Conservation (phyloP, 805 yeast genomes). For the Candida cerambycidarum region DNA sequence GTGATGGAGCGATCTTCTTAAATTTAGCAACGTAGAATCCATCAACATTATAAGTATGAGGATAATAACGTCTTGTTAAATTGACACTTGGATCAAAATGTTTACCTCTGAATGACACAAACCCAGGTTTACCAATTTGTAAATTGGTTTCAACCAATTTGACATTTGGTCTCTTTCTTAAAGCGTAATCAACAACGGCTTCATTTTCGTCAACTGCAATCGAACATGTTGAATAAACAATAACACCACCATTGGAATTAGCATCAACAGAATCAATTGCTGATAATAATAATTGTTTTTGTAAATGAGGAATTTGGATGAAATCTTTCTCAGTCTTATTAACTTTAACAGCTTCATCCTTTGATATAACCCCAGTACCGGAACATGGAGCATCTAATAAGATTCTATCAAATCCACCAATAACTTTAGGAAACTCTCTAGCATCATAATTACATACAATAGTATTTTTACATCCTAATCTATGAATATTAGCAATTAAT, state of each 20-base stretch:
- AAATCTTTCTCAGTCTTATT: conserved; percentile 95
- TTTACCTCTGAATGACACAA: conserved; percentile 90
- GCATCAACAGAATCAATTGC: conserved; percentile 99
- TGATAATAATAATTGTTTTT: conserved; percentile 86
- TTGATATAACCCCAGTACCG: conserved; percentile 98
- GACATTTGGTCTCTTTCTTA: conserved; percentile 94
- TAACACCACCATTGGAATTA: conserved; percentile 87
- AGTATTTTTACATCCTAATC: conserved; percentile 94
- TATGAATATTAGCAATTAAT: conserved; percentile 93
- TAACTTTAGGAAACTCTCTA: conserved; percentile 95
- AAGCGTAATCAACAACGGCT: conserved; percentile 96
- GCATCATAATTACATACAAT: conserved; percentile 98
- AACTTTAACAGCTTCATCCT: conserved; percentile 92
- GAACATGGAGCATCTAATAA: conserved; percentile 98
- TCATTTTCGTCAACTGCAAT: conserved; percentile 98
- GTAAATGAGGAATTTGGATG: conserved; percentile 93
- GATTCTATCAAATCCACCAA: conserved; percentile 96
- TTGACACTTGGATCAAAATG: conserved; percentile 74
- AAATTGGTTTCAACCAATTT: conserved; percentile 90
- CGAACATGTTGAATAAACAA: conserved; percentile 97
- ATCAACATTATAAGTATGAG: conserved; percentile 97
- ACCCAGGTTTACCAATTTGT: conserved; percentile 94
- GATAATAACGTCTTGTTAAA: conserved; percentile 92
- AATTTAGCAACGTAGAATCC: conserved; percentile 98
- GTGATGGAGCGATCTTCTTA: conserved; percentile 84